These are phyloP conservation scores for Moricandia moricandioides DNA, from an alignment of 345 rosid species.

Conservation along the genomic window DNA sequence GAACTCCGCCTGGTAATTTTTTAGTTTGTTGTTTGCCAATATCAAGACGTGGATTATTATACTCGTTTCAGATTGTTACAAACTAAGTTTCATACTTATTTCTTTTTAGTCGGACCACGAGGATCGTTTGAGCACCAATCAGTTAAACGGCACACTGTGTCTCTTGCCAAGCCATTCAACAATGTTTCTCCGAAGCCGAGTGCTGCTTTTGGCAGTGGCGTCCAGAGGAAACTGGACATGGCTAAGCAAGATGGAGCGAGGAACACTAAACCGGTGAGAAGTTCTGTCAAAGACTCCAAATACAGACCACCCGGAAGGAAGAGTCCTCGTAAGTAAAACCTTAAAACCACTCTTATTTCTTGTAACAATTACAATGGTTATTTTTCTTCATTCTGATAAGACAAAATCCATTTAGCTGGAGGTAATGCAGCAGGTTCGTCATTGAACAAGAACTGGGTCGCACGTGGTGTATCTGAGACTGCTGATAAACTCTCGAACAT, in stretches of 20 bases:
- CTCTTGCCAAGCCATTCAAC: conserved; percentile 46
- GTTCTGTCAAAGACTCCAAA: conserved; percentile 48
- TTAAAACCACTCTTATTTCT: not conserved
- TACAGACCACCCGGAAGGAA: conserved; percentile 77
- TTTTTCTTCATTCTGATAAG: not conserved
- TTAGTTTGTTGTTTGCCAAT: not conserved
- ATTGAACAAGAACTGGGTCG: conserved; percentile 41
- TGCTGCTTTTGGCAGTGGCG: conserved; percentile 57
- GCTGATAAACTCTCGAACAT: conserved; percentile 53
- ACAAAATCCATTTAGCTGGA: not conserved
- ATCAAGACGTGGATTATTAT: not conserved
- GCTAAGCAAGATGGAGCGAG: conserved; percentile 58
- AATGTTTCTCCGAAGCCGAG: conserved; percentile 49
- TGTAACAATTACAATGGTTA: not conserved
- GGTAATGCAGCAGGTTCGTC: conserved; percentile 32
- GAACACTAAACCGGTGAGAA: conserved; percentile 46
- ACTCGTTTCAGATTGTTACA: not conserved
- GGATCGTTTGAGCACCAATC: conserved; percentile 57
- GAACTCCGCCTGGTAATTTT: conserved; percentile 65
- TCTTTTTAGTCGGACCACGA: conserved; percentile 50
- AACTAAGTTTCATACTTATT: not conserved
- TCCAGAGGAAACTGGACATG: conserved; percentile 70
- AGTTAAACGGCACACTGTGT: conserved; percentile 48
- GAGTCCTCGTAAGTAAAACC: conserved; percentile 64
- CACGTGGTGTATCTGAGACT: conserved; percentile 48